Conservation (phyloP, 2,329 filamentous ascomycete species). For the Dactylellina parvicollis region DNA sequence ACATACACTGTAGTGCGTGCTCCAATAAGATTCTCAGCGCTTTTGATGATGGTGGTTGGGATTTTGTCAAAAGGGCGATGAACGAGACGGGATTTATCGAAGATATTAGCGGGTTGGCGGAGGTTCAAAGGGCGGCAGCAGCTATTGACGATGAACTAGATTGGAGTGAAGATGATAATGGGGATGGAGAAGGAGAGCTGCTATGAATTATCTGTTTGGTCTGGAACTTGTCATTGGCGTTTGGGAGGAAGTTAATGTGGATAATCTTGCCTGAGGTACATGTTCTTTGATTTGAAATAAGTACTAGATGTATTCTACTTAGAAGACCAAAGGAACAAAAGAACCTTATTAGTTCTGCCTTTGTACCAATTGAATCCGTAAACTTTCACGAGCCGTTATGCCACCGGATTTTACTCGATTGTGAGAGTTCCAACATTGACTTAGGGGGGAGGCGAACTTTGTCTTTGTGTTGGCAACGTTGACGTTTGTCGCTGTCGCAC, state of each 20-base stretch:
- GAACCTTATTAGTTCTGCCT: neutral
- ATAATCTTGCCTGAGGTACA: neutral
- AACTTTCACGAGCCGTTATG: too few relatives aligned
- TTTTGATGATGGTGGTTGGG: constrained; percentile 76
- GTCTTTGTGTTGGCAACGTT: constrained; percentile 17
- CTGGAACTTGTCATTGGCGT: neutral
- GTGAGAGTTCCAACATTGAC: neutral
- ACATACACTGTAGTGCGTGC: constrained; percentile 83
- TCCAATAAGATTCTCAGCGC: constrained; percentile 74
- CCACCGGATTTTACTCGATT: too few relatives aligned
- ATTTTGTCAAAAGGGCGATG: constrained; percentile 78
- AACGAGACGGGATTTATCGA: constrained; percentile 80
- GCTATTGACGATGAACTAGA: constrained; percentile 59
- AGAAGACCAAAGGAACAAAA: neutral
- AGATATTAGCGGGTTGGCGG: constrained; percentile 77
- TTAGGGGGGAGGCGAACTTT: neutral
- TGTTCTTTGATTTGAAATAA: too few relatives aligned
- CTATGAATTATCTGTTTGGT: constrained; percentile 12
- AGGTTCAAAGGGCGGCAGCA: constrained; percentile 73
- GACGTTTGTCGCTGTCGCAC: constrained; percentile 18
- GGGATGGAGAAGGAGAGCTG: constrained; percentile 65
- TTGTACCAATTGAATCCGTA: too few relatives aligned
- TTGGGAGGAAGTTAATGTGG: neutral
- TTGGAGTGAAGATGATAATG: constrained; percentile 71
- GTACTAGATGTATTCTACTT: neutral